Conservation (phyloP, 331 rosid genomes). For the Acacia pycnantha region DNA sequence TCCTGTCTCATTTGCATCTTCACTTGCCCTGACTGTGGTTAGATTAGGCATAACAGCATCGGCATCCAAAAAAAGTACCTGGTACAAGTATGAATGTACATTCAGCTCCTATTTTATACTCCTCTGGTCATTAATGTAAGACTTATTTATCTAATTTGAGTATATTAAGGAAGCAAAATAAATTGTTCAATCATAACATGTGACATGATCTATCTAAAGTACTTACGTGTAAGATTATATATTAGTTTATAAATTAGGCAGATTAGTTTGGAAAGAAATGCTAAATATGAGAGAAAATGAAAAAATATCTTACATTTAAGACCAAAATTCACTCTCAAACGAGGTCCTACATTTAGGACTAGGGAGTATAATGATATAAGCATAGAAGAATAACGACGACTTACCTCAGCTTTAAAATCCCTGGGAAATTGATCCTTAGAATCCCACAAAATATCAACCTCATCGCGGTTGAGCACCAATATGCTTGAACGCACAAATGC, state of each 20-base stretch:
- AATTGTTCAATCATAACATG: too few species aligned
- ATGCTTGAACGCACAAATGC: slow-evolving; percentile 89
- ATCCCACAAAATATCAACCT: slow-evolving; percentile 87
- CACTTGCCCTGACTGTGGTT: slow-evolving; percentile 60
- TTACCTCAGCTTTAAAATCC: slow-evolving; percentile 96
- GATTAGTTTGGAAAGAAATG: too few species aligned
- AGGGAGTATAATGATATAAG: slow-evolving; percentile 16
- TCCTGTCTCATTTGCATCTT: slow-evolving; percentile 75
- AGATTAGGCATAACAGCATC: slow-evolving; percentile 86
- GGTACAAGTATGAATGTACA: slow-evolving; percentile 74
- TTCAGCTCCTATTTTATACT: slow-evolving; percentile 60
- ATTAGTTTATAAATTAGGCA: too few species aligned
- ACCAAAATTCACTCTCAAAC: too few species aligned
- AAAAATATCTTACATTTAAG: too few species aligned
- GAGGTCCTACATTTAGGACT: too few species aligned
- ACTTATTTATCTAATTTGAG: too few species aligned
- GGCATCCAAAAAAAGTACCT: slow-evolving; percentile 95
- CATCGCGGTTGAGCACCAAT: slow-evolving; percentile 80
- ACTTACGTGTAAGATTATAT: too few species aligned
- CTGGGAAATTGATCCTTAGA: slow-evolving; percentile 80
- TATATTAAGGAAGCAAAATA: too few species aligned
- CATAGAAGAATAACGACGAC: slow-evolving; percentile 39
- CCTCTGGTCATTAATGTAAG: too few species aligned
- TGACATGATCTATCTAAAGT: too few species aligned
- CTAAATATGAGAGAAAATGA: too few species aligned